Conservation (phyloP, 139 green algal genomes). For the Asterochloris sp. region DNA sequence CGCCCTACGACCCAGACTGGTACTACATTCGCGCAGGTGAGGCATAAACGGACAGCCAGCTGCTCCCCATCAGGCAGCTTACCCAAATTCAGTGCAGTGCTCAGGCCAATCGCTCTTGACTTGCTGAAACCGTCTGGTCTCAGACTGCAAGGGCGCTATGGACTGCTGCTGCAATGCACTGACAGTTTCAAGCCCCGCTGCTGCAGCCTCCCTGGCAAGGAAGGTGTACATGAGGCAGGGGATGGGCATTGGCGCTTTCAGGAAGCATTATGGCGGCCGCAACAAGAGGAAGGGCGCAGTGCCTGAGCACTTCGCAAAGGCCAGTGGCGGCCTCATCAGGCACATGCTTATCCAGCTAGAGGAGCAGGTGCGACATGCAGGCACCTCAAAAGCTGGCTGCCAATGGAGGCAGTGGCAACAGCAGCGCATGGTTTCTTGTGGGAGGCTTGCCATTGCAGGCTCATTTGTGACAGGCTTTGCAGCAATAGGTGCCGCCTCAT, state of each 20-base stretch:
- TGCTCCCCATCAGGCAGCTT: not conserved
- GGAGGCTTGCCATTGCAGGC: no score
- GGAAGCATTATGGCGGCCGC: conserved; percentile 84
- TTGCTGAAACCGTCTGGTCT: not conserved
- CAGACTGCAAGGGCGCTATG: not conserved
- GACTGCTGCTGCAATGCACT: not conserved
- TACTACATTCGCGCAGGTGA: conserved; percentile 96
- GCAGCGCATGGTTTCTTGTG: no score
- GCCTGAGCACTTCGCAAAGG: conserved; percentile 58
- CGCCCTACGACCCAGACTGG: conserved; percentile 95
- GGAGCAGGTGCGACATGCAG: not conserved
- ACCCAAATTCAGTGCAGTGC: not conserved
- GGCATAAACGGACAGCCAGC: not conserved
- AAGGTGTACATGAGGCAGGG: conserved; percentile 91
- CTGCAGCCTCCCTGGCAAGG: conserved; percentile 85
- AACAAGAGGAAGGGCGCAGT: conserved; percentile 56
- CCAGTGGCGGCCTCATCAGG: conserved; percentile 65
- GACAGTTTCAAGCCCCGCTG: not conserved
- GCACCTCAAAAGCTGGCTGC: not conserved
- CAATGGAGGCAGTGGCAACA: not conserved
- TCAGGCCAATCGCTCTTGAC: not conserved
- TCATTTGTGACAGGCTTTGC: no score
- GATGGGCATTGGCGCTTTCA: conserved; percentile 90
- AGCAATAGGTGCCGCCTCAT: no score
- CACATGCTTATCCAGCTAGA: conserved; percentile 65